These are phyloP conservation scores for Cryomyces antarcticus DNA, from an alignment of 495 filamentous ascomycete species.

Conservation along the genomic window DNA sequence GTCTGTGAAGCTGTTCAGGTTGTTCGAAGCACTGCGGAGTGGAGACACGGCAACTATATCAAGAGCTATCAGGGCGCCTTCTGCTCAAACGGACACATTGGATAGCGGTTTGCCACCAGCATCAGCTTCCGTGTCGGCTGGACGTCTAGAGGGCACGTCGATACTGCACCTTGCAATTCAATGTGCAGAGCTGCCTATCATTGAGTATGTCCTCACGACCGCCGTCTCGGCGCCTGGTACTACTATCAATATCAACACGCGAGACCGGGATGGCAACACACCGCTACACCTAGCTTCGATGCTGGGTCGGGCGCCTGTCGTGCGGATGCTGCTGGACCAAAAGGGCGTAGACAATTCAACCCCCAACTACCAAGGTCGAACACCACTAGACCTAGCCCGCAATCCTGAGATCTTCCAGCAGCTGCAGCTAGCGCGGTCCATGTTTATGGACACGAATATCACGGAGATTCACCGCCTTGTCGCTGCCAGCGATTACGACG, in stretches of 20 bases:
- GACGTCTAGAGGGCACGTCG: constrained; percentile 53
- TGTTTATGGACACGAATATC: constrained; percentile 75
- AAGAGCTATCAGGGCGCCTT: constrained; percentile 57
- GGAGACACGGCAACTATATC: constrained; percentile 82
- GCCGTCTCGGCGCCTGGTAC: constrained; percentile 30
- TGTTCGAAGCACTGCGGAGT: constrained; percentile 78
- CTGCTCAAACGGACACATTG: background rate
- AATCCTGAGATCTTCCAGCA: constrained; percentile 91
- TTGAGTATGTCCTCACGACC: constrained; percentile 76
- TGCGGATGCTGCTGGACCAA: constrained; percentile 60
- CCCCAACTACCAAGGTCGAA: constrained; percentile 71
- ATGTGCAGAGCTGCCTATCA: constrained; percentile 82
- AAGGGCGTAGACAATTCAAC: constrained; percentile 74
- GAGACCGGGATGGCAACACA: constrained; percentile 83
- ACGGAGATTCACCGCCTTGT: constrained; percentile 65
- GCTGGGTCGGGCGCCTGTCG: constrained; percentile 58
- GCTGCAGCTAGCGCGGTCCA: constrained; percentile 71
- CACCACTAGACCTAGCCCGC: constrained; percentile 71
- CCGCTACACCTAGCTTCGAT: constrained; percentile 74
- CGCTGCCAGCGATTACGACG: constrained; percentile 47
- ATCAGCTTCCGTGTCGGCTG: constrained; percentile 18
- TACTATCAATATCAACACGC: constrained; percentile 62
- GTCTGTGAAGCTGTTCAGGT: constrained; percentile 78
- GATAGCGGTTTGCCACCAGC: constrained; percentile 1
- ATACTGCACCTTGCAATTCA: constrained; percentile 91